A percentile compares a stretch with the other conserved stretches of the same genome.
phyloP scores from a whole-genome alignment of 257 asterid species.

The Jacaranda mimosifolia region DNA sequence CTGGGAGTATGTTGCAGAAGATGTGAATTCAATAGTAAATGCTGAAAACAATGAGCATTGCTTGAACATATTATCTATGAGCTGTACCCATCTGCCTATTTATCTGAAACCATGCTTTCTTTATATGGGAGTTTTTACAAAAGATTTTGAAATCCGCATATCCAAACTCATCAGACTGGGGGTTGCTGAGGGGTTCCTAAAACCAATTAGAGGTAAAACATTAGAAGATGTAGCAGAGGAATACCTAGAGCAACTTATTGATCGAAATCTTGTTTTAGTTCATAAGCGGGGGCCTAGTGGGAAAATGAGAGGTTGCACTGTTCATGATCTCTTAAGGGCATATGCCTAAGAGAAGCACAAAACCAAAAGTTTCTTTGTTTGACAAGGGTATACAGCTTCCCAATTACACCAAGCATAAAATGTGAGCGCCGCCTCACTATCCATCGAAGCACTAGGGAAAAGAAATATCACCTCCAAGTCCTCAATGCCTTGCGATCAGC shows the following conservation, averaged over 20 bases:
- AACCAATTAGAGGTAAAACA: neutral
- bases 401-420: neutral
- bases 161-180: slow-evolving; percentile 2
- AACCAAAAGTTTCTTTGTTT: neutral
- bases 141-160: neutral
- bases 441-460: neutral
- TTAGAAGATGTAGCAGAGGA: slow-evolving; percentile 25
- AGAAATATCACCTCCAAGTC: neutral
- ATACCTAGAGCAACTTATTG: slow-evolving; percentile 14
- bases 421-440: neutral
- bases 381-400: neutral
- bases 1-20: slow-evolving; percentile 29
- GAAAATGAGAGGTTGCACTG: neutral
- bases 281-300: slow-evolving; percentile 4
- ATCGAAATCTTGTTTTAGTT: slow-evolving; percentile 22
- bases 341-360: slow-evolving; percentile 8
- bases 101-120: slow-evolving; percentile 7
- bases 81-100: slow-evolving; percentile 29
- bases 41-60: neutral
- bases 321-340: slow-evolving; percentile 30
- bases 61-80: slow-evolving; percentile 17
- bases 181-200: slow-evolving; percentile 34
- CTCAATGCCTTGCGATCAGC: neutral
- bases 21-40: neutral
- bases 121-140: neutral